Base-by-base conservation (phyloP, 192 early-diverging fungal genomes). In the Obelidium mucronatum region DNA sequence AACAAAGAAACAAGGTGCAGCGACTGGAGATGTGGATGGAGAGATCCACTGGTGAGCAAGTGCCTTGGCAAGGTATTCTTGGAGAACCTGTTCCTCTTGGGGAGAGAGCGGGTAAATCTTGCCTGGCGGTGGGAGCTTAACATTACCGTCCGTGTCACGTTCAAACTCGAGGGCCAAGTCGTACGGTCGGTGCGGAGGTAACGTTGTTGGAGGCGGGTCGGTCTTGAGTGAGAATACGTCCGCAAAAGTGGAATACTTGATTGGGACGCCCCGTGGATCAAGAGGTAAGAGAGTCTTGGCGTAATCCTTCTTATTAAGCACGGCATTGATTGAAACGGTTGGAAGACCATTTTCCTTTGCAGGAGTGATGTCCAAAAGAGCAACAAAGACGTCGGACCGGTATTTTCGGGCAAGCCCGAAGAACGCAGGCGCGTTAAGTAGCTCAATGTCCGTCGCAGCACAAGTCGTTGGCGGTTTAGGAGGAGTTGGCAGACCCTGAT, bases 11-110 rank as follows among this genome's bases (percentile, higher is more conserved):
- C n/a, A n/a, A n/a, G n/a, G n/a, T n/a, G n/a, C n/a, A n/a, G 77
- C 42, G 66, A 74, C 79, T 1, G 79, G 63, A 5, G 74, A 65
- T n/a, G 33, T 62, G 15, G 73, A 64, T 8, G 60, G 26, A 2
- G 65, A 19, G 51, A 85, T 82, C 0, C 78, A 69, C 0, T 61
- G 67, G 22, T 78, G 17, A 0, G 64, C 64, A 5, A 82, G 36
- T 61, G 74, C 78, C 6, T 80, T 75, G 5, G 58, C 37, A 11
- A 80, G 1, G 39, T 84, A 74, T 79, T 53, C 22, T 65, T 59
- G 24, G 68, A 26, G n/a, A n/a, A n/a, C n/a, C n/a, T n/a, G n/a
- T n/a, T n/a, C n/a, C n/a, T n/a, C n/a, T n/a, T n/a, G n/a, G 54
- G 67, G 68, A n/a, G 2, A 13, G 48, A 74, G 8, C 56, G 78